These are phyloP conservation scores for Oehlia diaphana DNA, from an alignment of 192 early-diverging fungal species.

Conservation along the genomic window DNA sequence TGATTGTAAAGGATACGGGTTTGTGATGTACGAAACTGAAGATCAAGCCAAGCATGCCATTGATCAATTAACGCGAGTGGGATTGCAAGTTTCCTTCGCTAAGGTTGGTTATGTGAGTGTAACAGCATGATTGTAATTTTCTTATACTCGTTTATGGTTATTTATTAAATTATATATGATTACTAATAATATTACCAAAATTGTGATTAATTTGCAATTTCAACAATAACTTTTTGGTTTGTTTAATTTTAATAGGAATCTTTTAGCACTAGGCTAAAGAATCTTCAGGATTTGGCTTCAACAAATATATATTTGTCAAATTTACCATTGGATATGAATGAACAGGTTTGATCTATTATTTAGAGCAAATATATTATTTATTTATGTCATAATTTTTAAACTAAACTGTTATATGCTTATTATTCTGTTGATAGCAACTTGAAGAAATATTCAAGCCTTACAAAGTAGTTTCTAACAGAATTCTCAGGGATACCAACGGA, in stretches of 20 bases:
- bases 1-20: conserved; percentile 88
- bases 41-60: conserved; percentile 70
- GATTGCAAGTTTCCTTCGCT: conserved; percentile 76
- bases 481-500: conserved; percentile 70
- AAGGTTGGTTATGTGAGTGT: conserved; percentile 55
- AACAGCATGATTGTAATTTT: neutral
- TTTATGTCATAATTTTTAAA: neutral
- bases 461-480: conserved; percentile 68
- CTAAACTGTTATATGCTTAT: neutral
- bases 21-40: conserved; percentile 78
- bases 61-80: conserved; percentile 61
- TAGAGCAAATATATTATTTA: neutral
- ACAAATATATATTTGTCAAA: conserved; percentile 88
- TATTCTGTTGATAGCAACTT: conserved; percentile 39
- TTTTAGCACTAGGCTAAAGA: conserved; percentile 67
- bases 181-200: too few relatives aligned
- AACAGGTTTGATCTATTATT: conserved; percentile 50
- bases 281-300: conserved; percentile 71
- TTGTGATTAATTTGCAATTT: neutral
- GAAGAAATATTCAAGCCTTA: conserved; percentile 65
- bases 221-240: neutral
- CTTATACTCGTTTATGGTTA: neutral
- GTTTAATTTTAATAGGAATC: conserved; percentile 52
- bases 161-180: neutral
- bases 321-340: conserved; percentile 71